Base-by-base conservation (phyloP, 1,139 yeast species). In the Geotrichum aggregatum region DNA sequence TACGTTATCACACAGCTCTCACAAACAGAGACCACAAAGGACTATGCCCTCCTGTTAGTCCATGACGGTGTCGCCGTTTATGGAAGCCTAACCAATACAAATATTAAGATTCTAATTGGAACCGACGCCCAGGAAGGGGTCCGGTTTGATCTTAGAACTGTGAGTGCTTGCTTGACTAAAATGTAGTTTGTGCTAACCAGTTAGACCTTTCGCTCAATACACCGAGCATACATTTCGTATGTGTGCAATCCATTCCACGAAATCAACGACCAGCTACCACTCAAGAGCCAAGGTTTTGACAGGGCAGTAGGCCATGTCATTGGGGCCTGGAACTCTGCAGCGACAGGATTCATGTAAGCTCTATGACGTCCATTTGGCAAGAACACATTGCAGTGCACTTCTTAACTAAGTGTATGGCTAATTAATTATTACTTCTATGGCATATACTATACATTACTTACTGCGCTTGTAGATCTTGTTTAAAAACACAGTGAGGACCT, bases 391-490 rank as follows among this genome's bases (percentile, higher is more conserved):
- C n/a, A n/a, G n/a, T n/a, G n/a, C n/a, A 13, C 33, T 30, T 30
- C 33, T 30, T 30, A 13, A 13, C 13, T 30, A n/a, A n/a, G 19
- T 34, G 6, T 34, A 6, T 16, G 38, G 38, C 11, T 38, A 21
- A 38, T 19, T 19, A 38, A 38, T 38, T 19, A 38, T 38, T 38
- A 38, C 19, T 13, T 4, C 28, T 38, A 38, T 14, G 8, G 6
- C 11, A n/a, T n/a, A n/a, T 24, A 8, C n/a, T 26, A 10, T 28
- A 14, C 21, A 42, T 33, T 80, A 92, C 76, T 91, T 92, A 57
- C 83, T 79, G 72, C 99, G 84, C 76, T 89, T 91, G 82, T 94
- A 92, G 63, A 94, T 87, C 75, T 92, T 94, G 70, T 80, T 78
- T 66, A 94, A 80, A 76, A 94, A 94, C 6, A 83, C 80, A 42